Base-by-base conservation (phyloP, 2,329 filamentous ascomycete genomes). In the Xylariaceae sp. region DNA sequence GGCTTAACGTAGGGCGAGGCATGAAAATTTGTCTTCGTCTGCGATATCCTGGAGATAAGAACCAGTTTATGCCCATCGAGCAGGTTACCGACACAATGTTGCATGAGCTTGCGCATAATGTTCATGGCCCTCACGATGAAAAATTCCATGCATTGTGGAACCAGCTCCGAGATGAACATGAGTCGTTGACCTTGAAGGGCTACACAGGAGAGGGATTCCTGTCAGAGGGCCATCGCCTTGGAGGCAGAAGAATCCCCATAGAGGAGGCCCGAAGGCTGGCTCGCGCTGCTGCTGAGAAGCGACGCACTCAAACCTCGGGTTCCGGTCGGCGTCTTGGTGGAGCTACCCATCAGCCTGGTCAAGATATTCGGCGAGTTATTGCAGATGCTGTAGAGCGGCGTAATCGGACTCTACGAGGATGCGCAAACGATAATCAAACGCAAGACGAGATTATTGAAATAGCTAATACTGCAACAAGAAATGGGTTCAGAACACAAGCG, bases 181-280 rank as follows among this genome's bases (percentile, higher is more conserved):
- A 91, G 62, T 82, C 84, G 2, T 78, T 97, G 6, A 66, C 85
- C 11, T 74, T 83, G 53, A 94, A 93, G 66, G 93, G 93, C 16
- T 97, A 93, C 65, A 95, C 89, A 0, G 93, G 93, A 12, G 91
- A 96, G 69, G 89, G 89, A 0, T 97, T 97, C 71, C 73, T 96
- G 31, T 86, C 86, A 0, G 74, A 86, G 31, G 93, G 92, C 1
- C 82, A 83, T 14, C 82, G 82, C 11, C 79, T 97, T 0, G 92
- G 92, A 48, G 88, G 87, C 2, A 72, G 72, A 18, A 62, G 58
- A n/a, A 77, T 90, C n/a, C 82, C 88, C 1, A 73, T 82, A 53
- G 77, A 87, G 17, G 92, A 96, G 71, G 86, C 88, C 52, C 83
- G 87, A 28, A 82, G 89, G 34, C 76, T 89, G 53, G 90, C 90